phyloP scores from a whole-genome alignment of 176 grass and related monocot genomes.

The Chrysopogon serrulatus region DNA sequence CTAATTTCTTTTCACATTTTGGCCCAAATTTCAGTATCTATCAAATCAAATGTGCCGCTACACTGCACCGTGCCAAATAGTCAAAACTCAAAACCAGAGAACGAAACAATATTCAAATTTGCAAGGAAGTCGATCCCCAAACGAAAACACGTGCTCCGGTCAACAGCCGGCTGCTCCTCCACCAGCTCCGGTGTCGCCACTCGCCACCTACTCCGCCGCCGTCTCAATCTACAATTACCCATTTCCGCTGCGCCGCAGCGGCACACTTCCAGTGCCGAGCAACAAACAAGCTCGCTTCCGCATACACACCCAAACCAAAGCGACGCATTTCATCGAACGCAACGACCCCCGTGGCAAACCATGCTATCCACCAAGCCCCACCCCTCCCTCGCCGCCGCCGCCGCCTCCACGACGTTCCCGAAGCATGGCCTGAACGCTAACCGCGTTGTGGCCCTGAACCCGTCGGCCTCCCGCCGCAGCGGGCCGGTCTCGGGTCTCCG shows the following conservation, averaged over 20 bases:
- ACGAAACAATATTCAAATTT: not conserved
- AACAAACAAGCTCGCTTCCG: not conserved
- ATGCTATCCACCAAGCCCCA: slow-evolving; percentile 30
- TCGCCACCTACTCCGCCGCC: slow-evolving; percentile 13
- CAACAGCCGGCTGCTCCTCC: not conserved
- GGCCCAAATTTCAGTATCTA: not conserved
- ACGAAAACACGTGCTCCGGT: slow-evolving; percentile 17
- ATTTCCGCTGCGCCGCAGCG: not conserved
- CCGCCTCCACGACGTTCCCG: not conserved
- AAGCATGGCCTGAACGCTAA: slow-evolving; percentile 1
- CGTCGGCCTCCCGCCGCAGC: not conserved
- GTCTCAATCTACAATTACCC: not conserved
- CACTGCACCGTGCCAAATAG: not conserved
- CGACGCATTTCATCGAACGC: slow-evolving; percentile 36
- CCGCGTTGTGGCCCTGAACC: not conserved
- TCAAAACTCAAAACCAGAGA: not conserved
- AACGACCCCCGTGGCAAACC: not conserved
- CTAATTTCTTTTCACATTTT: not conserved
- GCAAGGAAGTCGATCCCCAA: not conserved
- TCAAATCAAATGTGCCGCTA: not conserved
- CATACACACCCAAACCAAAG: not conserved
- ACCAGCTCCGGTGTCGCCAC: not conserved
- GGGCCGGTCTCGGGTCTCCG: not conserved
- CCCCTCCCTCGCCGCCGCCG: not conserved
- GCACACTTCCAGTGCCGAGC: slow-evolving; percentile 15